These are phyloP conservation scores for Sporothrix variecibatus DNA, from an alignment of 2,329 filamentous ascomycete species.

Conservation along the genomic window DNA sequence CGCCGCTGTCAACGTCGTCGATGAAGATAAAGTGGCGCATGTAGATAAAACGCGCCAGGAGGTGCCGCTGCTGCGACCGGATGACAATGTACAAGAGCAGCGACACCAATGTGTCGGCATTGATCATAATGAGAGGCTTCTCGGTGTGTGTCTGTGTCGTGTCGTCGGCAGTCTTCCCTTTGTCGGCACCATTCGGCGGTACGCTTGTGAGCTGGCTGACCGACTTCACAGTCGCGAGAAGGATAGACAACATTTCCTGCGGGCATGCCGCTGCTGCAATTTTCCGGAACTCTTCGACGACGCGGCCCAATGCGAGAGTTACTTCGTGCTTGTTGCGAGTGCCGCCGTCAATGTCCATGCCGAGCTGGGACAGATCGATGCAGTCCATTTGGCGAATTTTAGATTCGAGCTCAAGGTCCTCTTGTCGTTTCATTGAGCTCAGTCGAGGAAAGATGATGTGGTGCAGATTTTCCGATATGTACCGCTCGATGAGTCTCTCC, in stretches of 20 bases:
- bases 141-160: slow-evolving; percentile 39
- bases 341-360: slow-evolving; percentile 80
- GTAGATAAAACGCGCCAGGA: slow-evolving; percentile 88
- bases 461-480: slow-evolving; percentile 91
- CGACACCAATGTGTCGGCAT: slow-evolving; percentile 92
- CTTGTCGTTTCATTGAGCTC: slow-evolving; percentile 72
- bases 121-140: slow-evolving; percentile 61
- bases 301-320: slow-evolving; percentile 71
- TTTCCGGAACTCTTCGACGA: slow-evolving; percentile 86
- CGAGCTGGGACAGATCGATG: slow-evolving; percentile 92
- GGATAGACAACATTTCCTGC: slow-evolving; percentile 82
- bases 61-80: slow-evolving; percentile 79
- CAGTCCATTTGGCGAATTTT: slow-evolving; percentile 92
- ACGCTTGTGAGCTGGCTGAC: slow-evolving; percentile 68
- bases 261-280: slow-evolving; percentile 76
- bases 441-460: slow-evolving; percentile 84
- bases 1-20: slow-evolving; percentile 93
- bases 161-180: neutral
- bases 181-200: neutral
- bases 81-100: slow-evolving; percentile 91
- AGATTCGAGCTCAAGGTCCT: slow-evolving; percentile 84
- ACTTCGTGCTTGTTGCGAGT: slow-evolving; percentile 78
- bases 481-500: slow-evolving; percentile 91
- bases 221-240: slow-evolving; percentile 79
- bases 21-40: slow-evolving; percentile 98